These are phyloP conservation scores for Artemisia argyi DNA, from an alignment of 129 eudicot species.

Conservation along the genomic window DNA sequence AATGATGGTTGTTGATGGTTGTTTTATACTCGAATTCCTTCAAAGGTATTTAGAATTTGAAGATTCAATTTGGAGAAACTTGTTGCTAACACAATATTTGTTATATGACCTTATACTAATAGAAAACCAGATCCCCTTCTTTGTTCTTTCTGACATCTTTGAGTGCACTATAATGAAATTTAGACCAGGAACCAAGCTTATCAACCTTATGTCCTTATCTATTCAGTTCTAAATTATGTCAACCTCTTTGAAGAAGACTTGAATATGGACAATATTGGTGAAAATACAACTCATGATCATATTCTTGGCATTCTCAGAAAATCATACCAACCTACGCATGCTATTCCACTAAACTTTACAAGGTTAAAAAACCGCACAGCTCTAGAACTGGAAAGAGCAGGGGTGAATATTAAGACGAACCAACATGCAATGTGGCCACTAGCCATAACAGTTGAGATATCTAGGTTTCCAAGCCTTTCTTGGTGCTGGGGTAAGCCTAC, in stretches of 20 bases:
- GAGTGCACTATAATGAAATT: slow-evolving; percentile 12
- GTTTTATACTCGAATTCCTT: too few relatives aligned
- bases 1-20: neutral
- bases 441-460: too few relatives aligned
- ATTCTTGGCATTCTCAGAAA: neutral
- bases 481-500: too few relatives aligned
- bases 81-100: neutral
- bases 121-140: slow-evolving; percentile 22
- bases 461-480: too few relatives aligned
- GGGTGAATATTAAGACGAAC: too few relatives aligned
- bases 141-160: slow-evolving; percentile 9
- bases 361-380: too few relatives aligned
- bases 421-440: too few relatives aligned
- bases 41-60: neutral
- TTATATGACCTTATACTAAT: slow-evolving; percentile 6
- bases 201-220: too few relatives aligned
- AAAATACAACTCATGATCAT: neutral
- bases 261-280: neutral
- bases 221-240: too few relatives aligned
- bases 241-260: too few relatives aligned
- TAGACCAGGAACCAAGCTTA: neutral
- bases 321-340: neutral
- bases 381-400: too few relatives aligned
- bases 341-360: too few relatives aligned
- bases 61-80: neutral